Conservation (phyloP, 2,329 filamentous ascomycete genomes). For the Colletotrichum karsti region DNA sequence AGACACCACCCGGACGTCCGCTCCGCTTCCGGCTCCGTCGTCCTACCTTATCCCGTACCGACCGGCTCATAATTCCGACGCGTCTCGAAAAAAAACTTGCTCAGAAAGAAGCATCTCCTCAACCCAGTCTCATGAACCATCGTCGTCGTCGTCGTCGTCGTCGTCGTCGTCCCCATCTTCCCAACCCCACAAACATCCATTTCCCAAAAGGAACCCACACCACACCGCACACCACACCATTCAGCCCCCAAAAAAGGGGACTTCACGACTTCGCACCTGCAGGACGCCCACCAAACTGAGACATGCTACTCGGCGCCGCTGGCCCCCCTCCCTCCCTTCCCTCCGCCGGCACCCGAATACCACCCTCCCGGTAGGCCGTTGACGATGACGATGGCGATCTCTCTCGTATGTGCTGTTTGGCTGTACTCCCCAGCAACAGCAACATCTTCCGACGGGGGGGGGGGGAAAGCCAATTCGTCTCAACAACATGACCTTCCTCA, state of each 20-base stretch:
- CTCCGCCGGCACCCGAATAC: slow-evolving; percentile 8
- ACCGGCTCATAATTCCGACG: too few species aligned
- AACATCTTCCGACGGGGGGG: too few species aligned
- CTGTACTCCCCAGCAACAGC: too few species aligned
- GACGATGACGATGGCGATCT: not conserved
- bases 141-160: not conserved
- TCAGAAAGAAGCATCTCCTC: too few species aligned
- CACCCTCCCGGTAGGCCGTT: slow-evolving; percentile 10
- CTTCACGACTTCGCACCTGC: too few species aligned
- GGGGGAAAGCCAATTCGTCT: not conserved
- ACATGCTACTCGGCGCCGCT: too few species aligned
- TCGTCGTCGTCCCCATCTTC: not conserved
- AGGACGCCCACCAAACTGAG: slow-evolving; percentile 19
- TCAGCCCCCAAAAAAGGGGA: not conserved
- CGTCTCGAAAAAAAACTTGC: too few species aligned
- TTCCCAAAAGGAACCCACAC: too few species aligned
- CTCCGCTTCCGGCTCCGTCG: not conserved
- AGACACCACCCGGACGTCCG: not conserved
- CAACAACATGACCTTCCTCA: not conserved
- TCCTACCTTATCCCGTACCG: not conserved
- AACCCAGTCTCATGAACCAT: too few species aligned
- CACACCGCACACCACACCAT: not conserved
- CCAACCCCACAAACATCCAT: not conserved
- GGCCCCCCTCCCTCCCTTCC: not conserved
- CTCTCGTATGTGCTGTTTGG: not conserved